A percentile compares a stretch with the other conserved stretches of the same genome.
phyloP scores from a whole-genome alignment of 1,284 basidiomycete genomes.

The Trametes polyzona region DNA sequence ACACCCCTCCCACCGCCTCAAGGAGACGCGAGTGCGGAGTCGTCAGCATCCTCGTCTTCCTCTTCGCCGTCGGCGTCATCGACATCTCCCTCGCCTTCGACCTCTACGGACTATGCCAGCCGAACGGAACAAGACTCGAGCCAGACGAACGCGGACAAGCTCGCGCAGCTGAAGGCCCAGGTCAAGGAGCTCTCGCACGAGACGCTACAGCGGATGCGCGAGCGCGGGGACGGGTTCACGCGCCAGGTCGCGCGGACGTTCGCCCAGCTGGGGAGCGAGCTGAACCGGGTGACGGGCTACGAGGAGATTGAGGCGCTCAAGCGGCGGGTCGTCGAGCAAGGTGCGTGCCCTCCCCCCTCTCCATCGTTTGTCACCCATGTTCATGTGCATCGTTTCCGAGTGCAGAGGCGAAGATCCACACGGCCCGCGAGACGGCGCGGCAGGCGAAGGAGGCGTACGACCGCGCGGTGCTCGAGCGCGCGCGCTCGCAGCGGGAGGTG shows the following conservation, averaged over 20 bases:
- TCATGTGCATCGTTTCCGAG: neutral
- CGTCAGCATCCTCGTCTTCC: neutral
- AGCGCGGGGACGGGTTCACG: slow-evolving; percentile 61
- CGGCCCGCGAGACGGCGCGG: slow-evolving; percentile 60
- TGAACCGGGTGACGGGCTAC: slow-evolving; percentile 90
- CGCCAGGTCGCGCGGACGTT: slow-evolving; percentile 60
- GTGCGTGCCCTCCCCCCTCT: slow-evolving; percentile 46
- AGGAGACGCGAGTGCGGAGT: neutral
- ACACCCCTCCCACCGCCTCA: neutral
- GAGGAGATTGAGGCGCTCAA: slow-evolving; percentile 88
- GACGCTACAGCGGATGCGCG: slow-evolving; percentile 51
- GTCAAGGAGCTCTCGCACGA: slow-evolving; percentile 56
- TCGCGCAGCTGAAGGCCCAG: slow-evolving; percentile 24
- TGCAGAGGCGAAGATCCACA: slow-evolving; percentile 66
- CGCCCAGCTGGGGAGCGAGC: slow-evolving; percentile 71
- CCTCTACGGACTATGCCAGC: too few relatives aligned
- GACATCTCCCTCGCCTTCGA: neutral
- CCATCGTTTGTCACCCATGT: slow-evolving; percentile 3
- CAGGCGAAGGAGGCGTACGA: slow-evolving; percentile 78
- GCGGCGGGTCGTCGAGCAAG: slow-evolving; percentile 76
- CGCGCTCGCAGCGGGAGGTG: slow-evolving; percentile 84
- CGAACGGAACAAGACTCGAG: neutral
- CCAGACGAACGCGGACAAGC: slow-evolving; percentile 1
- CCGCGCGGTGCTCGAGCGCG: slow-evolving; percentile 72
- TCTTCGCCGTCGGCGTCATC: neutral